Evolutionary conservation across 208 protist species (phyloP).

Genomic region (Leishmania guyanensis): DNA sequence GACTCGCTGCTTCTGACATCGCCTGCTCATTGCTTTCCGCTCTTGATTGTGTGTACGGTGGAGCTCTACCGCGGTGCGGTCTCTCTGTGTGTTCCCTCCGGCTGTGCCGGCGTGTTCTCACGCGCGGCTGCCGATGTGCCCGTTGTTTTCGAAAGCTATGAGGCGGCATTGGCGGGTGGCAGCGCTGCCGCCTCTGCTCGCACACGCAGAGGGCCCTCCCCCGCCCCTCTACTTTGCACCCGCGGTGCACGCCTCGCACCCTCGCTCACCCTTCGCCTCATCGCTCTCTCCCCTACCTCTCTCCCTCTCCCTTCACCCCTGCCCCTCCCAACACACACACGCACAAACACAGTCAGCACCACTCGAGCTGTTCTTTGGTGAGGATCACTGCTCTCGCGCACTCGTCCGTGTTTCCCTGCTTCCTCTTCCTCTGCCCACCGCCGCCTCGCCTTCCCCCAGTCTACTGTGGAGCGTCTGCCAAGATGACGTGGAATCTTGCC

Average conservation of each 20-base stretch:
- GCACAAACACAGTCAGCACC: constrained; percentile 23
- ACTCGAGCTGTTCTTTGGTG: not conserved
- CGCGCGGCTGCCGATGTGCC: no score
- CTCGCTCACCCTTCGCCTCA: not conserved
- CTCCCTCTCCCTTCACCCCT: not conserved
- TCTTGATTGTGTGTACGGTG: not conserved
- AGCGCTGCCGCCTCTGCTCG: no score
- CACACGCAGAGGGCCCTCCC: no score
- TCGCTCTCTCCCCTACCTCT: not conserved
- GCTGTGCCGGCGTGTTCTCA: no score
- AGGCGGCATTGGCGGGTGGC: no score
- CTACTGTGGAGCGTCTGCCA: not conserved
- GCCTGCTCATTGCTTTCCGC: no score
- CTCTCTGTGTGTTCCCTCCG: no score
- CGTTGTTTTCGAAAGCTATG: no score
- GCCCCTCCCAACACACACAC: not conserved
- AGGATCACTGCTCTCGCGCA: no score
- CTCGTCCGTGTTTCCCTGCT: not conserved
- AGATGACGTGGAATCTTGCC: not conserved
- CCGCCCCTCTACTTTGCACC: no score
- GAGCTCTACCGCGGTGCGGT: not conserved
- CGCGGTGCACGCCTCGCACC: no score
- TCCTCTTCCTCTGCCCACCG: not conserved
- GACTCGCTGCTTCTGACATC: no score
- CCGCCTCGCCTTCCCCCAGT: not conserved